Evolutionary conservation across 2,329 filamentous ascomycete genomes (phyloP).

Genomic region (Beauveria bassiana): DNA sequence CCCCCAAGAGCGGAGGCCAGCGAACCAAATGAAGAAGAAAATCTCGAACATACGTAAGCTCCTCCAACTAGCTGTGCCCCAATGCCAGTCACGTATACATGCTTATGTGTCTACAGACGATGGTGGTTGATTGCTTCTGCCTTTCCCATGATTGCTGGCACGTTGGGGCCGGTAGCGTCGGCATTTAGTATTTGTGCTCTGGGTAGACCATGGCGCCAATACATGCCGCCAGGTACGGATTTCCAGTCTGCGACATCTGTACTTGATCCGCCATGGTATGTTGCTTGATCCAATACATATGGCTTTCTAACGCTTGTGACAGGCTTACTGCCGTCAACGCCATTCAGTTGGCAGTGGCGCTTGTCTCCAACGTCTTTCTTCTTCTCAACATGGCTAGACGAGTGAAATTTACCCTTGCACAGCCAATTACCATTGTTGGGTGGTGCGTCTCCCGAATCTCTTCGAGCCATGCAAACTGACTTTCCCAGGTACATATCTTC

Average conservation of each 20-base stretch:
- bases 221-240: constrained; percentile 37
- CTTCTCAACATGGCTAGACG: constrained; percentile 79
- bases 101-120: constrained; percentile 30
- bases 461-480: constrained; percentile 22
- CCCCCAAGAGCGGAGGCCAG: neutral
- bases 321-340: constrained; percentile 71
- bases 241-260: constrained; percentile 45
- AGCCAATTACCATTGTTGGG: constrained; percentile 74
- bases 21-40: constrained; percentile 5
- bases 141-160: constrained; percentile 74
- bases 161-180: constrained; percentile 78
- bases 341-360: constrained; percentile 64
- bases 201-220: constrained; percentile 70
- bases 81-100: neutral
- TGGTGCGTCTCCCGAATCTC: constrained; percentile 55
- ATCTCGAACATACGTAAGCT: constrained; percentile 4
- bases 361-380: constrained; percentile 73
- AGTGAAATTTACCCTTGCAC: constrained; percentile 71
- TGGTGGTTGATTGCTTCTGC: constrained; percentile 59
- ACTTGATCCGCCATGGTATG: constrained; percentile 62
- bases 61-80: no score
- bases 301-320: neutral
- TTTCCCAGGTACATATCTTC: constrained; percentile 45
- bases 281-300: neutral
- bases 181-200: constrained; percentile 81